phyloP scores from a whole-genome alignment of 805 yeast species.

The Candida wancherniae region DNA sequence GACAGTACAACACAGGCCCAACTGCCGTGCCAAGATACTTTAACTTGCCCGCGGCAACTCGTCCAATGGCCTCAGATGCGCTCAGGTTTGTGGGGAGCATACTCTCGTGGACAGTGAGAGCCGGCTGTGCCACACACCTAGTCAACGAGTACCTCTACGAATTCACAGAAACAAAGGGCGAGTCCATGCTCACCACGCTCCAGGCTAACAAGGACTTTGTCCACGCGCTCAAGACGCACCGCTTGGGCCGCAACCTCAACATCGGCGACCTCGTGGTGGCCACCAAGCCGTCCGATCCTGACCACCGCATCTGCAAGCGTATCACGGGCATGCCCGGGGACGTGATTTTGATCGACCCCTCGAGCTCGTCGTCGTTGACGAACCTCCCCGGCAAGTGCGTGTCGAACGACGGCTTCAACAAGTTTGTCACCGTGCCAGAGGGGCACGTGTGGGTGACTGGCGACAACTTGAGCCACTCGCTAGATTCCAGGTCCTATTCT shows the following conservation, averaged over 20 bases:
- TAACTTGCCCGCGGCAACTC: background rate
- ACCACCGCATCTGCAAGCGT: conserved; percentile 83
- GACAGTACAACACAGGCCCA: too few relatives aligned
- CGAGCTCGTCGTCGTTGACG: conserved; percentile 45
- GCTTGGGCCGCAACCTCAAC: conserved; percentile 58
- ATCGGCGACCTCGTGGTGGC: conserved; percentile 90
- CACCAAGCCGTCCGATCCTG: conserved; percentile 83
- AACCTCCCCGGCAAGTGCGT: conserved; percentile 23
- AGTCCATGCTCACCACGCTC: conserved; percentile 91
- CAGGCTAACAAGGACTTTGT: conserved; percentile 73
- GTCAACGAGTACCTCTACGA: conserved; percentile 64
- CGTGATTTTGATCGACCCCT: conserved; percentile 73
- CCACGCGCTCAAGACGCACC: conserved; percentile 61
- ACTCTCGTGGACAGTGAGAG: conserved; percentile 49
- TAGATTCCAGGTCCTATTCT: conserved; percentile 86
- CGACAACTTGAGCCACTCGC: conserved; percentile 79
- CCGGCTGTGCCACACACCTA: conserved; percentile 64
- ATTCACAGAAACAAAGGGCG: conserved; percentile 81
- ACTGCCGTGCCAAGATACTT: background rate
- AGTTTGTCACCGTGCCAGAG: conserved; percentile 73
- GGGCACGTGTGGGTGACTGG: conserved; percentile 99
- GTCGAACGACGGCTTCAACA: conserved; percentile 41
- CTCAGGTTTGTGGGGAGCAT: conserved; percentile 29
- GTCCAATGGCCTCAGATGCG: conserved; percentile 13
- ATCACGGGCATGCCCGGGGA: conserved; percentile 97